Evolutionary conservation across 352 stramenopile species (phyloP), one percentile per base, ranked within the genome.

Genomic region (Globisporangium cederbergense): DNA sequence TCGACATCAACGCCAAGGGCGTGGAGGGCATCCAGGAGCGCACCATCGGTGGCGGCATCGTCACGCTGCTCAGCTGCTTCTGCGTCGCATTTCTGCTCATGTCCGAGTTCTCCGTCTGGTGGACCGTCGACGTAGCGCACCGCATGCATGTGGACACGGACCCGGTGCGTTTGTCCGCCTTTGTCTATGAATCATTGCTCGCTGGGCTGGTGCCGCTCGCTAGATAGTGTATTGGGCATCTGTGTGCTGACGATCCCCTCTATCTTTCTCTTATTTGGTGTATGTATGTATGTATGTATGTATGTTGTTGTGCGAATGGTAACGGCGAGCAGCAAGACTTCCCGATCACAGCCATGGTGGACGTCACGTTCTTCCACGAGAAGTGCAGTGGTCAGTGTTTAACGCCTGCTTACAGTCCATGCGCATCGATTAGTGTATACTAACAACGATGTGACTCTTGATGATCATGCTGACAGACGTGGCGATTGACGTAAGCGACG

Each of bases 21-120:
- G 81, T 96, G 49, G 88, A 96, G 69, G 88, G 88, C 71, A 95
- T 96, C 70, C 88, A 96, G 75, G 85, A 93, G 78, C 84, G 84
- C 71, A 96, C 87, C 49, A 89, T 91, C 64, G 80, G 85, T 60
- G 87, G 87, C 22, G 87, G 85, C 34, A 60, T 96, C 49, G 83
- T 96, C 60, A 96, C 87, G 68, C 76, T 96, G 30, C 22, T 94
- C 57, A 94, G 85, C 75, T 90, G 80, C 52, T 59, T 85, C 52
- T 74, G 86, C 51, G 87, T 91, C 55, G 64, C 65, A 36, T 90
- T 94, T 54, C 67, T 96, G 53, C 66, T 96, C 67, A 76, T 90
- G 61, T 96, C 87, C 43, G 87, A 96, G 76, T 70, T 96, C 72
- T 86, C 83, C 7, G 72, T 94, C 38, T 96, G 86, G 85, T 93